Base-by-base conservation (phyloP, 306 rosid genomes). In the Vigna reflexopilosa region DNA sequence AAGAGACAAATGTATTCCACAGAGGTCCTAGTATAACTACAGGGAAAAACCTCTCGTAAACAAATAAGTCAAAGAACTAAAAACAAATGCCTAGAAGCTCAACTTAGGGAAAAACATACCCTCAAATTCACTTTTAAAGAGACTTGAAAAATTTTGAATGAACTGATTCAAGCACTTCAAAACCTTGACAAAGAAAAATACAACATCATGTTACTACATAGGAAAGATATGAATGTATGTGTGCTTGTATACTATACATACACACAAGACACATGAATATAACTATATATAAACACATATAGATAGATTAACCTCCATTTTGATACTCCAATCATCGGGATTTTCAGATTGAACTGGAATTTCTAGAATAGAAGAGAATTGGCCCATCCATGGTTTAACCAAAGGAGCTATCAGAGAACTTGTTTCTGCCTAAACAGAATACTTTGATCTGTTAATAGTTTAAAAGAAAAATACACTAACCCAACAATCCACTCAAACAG, bases 101-200 rank as follows among this genome's bases (percentile, higher is more conserved):
- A 76, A 57, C 70, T 55, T 54, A 58, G 30, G 56, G 52, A 68
- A 30, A 69, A 77, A 66, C 85, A 77, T 88, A 92, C 98, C 86
- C 85, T 86, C 85, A 76, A 92, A 66, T 87, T 89, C 97, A 82
- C 81, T 88, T 78, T 76, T 92, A 69, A 89, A 83, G 58, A 90
- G 90, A 79, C 88, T 80, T 19, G 95, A 93, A 77, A 94, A 91
- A 80, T 88, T 88, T 82, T 87, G 97, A 81, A 89, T 89, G 85
- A 92, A 87, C 85, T 94, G 97, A 85, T 90, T 90, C 90, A 92
- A 85, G 89, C 98, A 94, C 91, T 94, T 94, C 86, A 94, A 71
- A 80, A 92, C 97, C 97, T 94, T 70, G 73, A 81, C 57, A 55
- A 81, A 69, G 30, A 71, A 26, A 75, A 30, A 72, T 28, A 56